Base-by-base conservation (phyloP, 495 filamentous ascomycete genomes). In the Aspergillus wentii region DNA sequence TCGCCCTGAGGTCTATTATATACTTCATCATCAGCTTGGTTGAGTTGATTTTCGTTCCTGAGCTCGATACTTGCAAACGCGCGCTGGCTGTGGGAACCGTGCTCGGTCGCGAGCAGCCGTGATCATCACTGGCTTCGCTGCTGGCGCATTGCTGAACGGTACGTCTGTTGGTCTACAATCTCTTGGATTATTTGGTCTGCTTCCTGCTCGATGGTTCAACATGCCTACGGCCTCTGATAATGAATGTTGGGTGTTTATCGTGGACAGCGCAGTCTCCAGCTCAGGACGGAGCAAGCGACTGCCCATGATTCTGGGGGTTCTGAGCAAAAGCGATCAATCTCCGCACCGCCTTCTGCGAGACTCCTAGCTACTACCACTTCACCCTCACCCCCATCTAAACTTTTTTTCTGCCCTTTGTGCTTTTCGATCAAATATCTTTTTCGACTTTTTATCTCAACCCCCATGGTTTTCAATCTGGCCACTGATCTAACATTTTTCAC, bases 311-410 rank as follows among this genome's bases (percentile, higher is more conserved):
- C 47, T 65, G 59, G 59, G 60, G 59, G 44, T 46, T 51, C 47
- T 56, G 55, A 61, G 61, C 60, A 66, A n/a, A n/a, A n/a, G n/a
- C n/a, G n/a, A n/a, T n/a, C n/a, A 68, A 62, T 66, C 64, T 69
- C 65, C 65, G 65, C 65, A 69, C 65, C 65, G 65, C 65, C 65
- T 69, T 63, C 59, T 59, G 50, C 44, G 54, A 52, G 50, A 31
- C 26, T 44, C 31, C 42, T 31, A 18, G 18, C 18, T 22, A 17
- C 51, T 38, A 44, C 48, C 38, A 44, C 44, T 49, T 44, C 40
- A 40, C 44, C 33, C 34, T 53, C 25, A 33, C 49, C 55, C 50
- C 51, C 55, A 44, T 38, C 10, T 20, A 16, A 19, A 29, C 22
- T 1, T n/a, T 31, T 26, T 18, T 26, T 5, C 26, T 32, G 13